A percentile compares a stretch with the other conserved stretches of the same genome.
These are phyloP conservation scores for Notholithocarpus densiflorus DNA, from an alignment of 306 rosid genomes.

Conservation along the genomic window DNA sequence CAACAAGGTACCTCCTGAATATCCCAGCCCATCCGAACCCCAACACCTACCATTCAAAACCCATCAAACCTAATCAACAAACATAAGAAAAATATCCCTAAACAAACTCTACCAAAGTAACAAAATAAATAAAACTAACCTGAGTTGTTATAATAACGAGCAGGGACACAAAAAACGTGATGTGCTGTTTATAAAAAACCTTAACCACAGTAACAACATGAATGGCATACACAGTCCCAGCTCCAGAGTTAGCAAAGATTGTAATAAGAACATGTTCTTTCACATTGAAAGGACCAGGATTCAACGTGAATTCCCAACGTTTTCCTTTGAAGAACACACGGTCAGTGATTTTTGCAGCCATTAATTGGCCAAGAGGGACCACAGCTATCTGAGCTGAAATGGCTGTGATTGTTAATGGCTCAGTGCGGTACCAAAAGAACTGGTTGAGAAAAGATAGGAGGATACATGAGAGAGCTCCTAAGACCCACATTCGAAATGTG, in stretches of 20 bases:
- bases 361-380: conserved; percentile 77
- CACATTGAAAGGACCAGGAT: conserved; percentile 90
- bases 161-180: conserved; percentile 66
- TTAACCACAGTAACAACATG: conserved; percentile 79
- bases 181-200: conserved; percentile 49
- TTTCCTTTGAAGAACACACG: conserved; percentile 59
- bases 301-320: conserved; percentile 60
- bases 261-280: conserved; percentile 93
- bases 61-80: not conserved
- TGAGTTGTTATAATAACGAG: conserved; percentile 81
- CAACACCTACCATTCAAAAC: conserved; percentile 60
- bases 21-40: conserved; percentile 99
- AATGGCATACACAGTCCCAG: conserved; percentile 88
- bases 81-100: not conserved
- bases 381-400: conserved; percentile 95
- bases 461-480: conserved; percentile 66
- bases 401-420: conserved; percentile 78
- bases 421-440: conserved; percentile 86
- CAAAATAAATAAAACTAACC: conserved; percentile 27
- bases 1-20: conserved; percentile 75
- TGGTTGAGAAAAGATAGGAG: conserved; percentile 84
- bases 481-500: conserved; percentile 89
- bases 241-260: conserved; percentile 93
- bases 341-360: conserved; percentile 59
- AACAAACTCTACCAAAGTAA: not conserved